Evolutionary conservation across 495 filamentous ascomycete species (phyloP).

Genomic region (Cryomyces antarcticus): DNA sequence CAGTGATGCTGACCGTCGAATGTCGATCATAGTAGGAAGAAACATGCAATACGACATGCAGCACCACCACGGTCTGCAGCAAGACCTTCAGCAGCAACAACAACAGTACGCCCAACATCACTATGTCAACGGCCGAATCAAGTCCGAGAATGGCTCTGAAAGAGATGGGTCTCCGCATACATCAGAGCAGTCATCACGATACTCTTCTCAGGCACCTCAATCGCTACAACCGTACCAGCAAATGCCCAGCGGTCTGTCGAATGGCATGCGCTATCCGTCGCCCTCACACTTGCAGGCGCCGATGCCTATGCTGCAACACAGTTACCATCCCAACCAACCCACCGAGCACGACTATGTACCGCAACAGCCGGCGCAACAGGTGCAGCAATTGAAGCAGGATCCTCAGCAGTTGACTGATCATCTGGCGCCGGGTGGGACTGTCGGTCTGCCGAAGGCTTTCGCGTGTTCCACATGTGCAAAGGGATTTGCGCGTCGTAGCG

Average conservation of each 20-base stretch:
- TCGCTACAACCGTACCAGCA: constrained; percentile 22
- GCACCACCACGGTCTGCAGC: constrained; percentile 10
- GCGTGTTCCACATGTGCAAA: constrained; percentile 83
- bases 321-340: constrained; percentile 17
- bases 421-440: too few species aligned
- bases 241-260: constrained; percentile 20
- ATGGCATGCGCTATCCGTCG: constrained; percentile 33
- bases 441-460: constrained; percentile 57
- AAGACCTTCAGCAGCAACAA: constrained; percentile 10
- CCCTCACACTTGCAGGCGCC: constrained; percentile 33
- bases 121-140: constrained; percentile 22
- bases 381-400: constrained; percentile 5
- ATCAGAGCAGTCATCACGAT: constrained; percentile 41
- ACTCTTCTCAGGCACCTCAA: constrained; percentile 31
- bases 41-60: constrained; percentile 14
- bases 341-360: constrained; percentile 17
- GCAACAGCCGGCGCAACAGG: constrained; percentile 15
- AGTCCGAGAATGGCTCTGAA: constrained; percentile 41
- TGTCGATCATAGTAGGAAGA: constrained; percentile 5
- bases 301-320: constrained; percentile 31
- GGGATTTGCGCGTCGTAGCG: constrained; percentile 82
- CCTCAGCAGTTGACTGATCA: constrained; percentile 24
- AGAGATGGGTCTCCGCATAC: constrained; percentile 48
- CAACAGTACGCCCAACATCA: constrained; percentile 11
- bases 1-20: constrained; percentile 14